Percentiles rank a stretch among this genome's conserved stretches.
Conservation (phyloP, 2,329 filamentous ascomycete genomes). For the Cercospora sojina region DNA sequence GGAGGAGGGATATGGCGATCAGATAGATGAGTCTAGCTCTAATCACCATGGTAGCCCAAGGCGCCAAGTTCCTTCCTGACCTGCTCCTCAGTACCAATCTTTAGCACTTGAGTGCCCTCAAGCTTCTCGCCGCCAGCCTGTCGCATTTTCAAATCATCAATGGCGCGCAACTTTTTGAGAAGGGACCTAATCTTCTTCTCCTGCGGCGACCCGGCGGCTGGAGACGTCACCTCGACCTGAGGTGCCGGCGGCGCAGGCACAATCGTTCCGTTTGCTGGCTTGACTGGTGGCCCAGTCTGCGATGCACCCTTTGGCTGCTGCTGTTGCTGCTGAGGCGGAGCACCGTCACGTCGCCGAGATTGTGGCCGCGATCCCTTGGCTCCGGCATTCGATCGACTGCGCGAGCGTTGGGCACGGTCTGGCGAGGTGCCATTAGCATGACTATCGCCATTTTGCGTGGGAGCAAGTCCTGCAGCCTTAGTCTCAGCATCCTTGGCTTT, state of each 20-base stretch:
- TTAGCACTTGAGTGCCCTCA: conserved; percentile 97
- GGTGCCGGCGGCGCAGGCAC: conserved; percentile 36
- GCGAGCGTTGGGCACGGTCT: conserved; percentile 34
- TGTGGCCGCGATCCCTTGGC: conserved; percentile 29
- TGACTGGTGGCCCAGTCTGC: conserved; percentile 30
- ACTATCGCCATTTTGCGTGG: conserved; percentile 50
- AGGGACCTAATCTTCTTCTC: conserved; percentile 94
- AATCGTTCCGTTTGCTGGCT: conserved; percentile 21
- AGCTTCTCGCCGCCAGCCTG: conserved; percentile 92
- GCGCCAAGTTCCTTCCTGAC: conserved; percentile 74
- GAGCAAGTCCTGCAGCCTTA: conserved; percentile 52
- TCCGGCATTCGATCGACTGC: conserved; percentile 36
- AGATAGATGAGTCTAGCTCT: conserved; percentile 1
- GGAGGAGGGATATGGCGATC: background rate
- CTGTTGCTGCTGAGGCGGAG: conserved; percentile 9
- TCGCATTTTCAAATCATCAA: conserved; percentile 97
- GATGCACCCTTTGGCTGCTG: conserved; percentile 38
- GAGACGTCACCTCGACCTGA: conserved; percentile 55
- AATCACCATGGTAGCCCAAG: conserved; percentile 33
- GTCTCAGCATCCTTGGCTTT: conserved; percentile 79
- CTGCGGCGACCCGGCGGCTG: conserved; percentile 63
- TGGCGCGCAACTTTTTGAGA: conserved; percentile 95
- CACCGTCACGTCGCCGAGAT: conserved; percentile 30
- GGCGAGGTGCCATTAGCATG: conserved; percentile 20
- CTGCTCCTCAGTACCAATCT: conserved; percentile 83